Conservation (phyloP, 768 basidiomycete genomes). For the Podaxis sp. region DNA sequence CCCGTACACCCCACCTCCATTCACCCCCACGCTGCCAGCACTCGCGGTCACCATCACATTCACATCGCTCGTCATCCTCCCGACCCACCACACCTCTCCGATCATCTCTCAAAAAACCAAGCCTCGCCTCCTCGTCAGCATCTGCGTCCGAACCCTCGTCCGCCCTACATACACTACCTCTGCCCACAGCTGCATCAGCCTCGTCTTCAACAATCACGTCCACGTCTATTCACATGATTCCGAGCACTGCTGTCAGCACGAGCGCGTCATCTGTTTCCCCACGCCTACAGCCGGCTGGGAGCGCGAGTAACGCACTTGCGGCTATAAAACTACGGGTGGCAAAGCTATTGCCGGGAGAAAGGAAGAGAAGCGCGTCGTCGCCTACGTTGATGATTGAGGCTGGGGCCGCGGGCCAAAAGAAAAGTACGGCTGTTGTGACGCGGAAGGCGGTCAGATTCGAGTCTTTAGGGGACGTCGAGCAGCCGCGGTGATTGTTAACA, state of each 20-base stretch:
- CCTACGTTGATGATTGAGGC: background rate
- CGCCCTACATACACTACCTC: conserved; percentile 42
- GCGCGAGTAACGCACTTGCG: background rate
- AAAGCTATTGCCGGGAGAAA: conserved; percentile 5
- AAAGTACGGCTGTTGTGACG: background rate
- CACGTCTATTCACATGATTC: background rate
- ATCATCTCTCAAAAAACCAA: conserved; percentile 62
- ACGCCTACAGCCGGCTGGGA: background rate
- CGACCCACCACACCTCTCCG: conserved; percentile 52
- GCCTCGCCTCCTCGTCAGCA: conserved; percentile 34
- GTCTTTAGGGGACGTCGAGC: background rate
- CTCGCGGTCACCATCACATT: conserved; percentile 23
- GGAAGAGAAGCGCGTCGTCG: background rate
- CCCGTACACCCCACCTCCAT: conserved; percentile 71
- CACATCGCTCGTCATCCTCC: conserved; percentile 29
- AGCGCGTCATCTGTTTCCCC: background rate
- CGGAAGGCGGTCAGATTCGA: conserved; percentile 10
- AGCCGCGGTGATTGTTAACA: background rate
- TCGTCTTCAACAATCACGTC: conserved; percentile 12
- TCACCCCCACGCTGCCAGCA: conserved; percentile 33
- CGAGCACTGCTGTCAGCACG: background rate
- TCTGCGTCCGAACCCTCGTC: conserved; percentile 47
- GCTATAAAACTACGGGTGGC: conserved; percentile 7
- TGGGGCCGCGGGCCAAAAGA: background rate
- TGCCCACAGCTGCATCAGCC: conserved; percentile 19